Evolutionary conservation across 208 protist genomes (phyloP), one percentile per base, ranked within the genome.

Genomic region (Leishmania martiniquensis): DNA sequence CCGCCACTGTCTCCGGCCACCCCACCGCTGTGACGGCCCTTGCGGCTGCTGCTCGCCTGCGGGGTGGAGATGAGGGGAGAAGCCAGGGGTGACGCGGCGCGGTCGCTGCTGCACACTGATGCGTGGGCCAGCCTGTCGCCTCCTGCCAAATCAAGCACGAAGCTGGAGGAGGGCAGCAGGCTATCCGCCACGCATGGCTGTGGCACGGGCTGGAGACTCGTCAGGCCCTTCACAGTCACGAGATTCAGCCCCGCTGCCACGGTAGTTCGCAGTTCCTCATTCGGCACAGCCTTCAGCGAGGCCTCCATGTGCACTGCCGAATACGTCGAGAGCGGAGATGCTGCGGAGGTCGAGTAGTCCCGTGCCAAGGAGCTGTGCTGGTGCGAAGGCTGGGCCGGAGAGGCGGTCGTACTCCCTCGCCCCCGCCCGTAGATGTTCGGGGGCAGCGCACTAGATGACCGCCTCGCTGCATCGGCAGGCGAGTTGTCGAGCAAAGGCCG

Each of bases 191-290:
- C 71, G 67, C 86, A 70, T 39, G 74, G 39, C 57, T 88, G 52
- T 49, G 85, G 78, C 17, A 54, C 25, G 39, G 87, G 80, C 34
- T 72, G 37, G 25, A 94, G 72, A 51, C 62, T 67, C 54, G 47
- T 37, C 52, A 94, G 72, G 20, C 92, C 92, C 25, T 75, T 75
- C n/a, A 94, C 32, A 20, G 76, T 52, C 7, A 90, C 62, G 65
- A 94, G 47, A 73, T 88, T 72, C n/a, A 88, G 72, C 22, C 70
- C 69, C 4, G 88, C 81, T 49, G 81, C 73, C 37, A 95, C 81
- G 6, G 84, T 81, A 52, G 67, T 72, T 32, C 73, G 63, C 45
- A 88, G 70, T n/a, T 13, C 45, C 63, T 75, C 65, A n/a, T 81
- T 80, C 9, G 63, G 63, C 32, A 67, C 54, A 44, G 37, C 15